Percentiles rank a stretch among this genome's conserved stretches.
Evolutionary conservation across 352 stramenopile species (phyloP).

Genomic region (Aphanomyces stellatus): DNA sequence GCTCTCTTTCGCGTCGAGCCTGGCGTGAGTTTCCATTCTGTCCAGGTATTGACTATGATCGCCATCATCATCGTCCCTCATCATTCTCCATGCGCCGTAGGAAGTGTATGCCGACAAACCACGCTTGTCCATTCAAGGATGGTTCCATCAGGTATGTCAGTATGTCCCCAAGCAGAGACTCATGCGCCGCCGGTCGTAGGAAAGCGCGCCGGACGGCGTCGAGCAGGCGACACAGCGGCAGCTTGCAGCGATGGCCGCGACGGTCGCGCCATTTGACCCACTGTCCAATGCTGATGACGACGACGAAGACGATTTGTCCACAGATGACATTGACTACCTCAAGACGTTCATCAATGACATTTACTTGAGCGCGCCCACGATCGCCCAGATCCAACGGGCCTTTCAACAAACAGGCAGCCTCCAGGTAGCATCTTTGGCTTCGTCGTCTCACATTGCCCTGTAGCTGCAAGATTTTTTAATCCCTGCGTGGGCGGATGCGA

Average conservation of each 20-base stretch:
- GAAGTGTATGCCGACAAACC: constrained; percentile 79
- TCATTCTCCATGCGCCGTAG: constrained; percentile 20
- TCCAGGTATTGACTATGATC: constrained; percentile 28
- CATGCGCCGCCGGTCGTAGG: constrained; percentile 13
- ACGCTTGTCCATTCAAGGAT: constrained; percentile 75
- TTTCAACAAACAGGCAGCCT: constrained; percentile 37
- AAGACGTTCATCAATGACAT: constrained; percentile 64
- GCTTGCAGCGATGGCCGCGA: constrained; percentile 7
- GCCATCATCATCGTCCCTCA: background rate
- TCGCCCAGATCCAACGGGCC: constrained; percentile 60
- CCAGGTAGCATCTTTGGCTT: background rate
- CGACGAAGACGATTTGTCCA: constrained; percentile 27
- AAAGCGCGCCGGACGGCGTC: constrained; percentile 22
- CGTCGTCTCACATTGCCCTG: constrained; percentile 37
- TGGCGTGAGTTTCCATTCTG: constrained; percentile 84
- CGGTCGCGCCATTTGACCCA: constrained; percentile 22
- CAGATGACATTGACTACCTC: constrained; percentile 49
- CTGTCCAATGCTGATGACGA: constrained; percentile 33
- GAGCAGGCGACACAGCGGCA: constrained; percentile 19
- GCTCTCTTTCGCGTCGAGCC: constrained; percentile 85
- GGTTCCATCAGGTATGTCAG: constrained; percentile 38
- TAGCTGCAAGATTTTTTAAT: constrained; percentile 82
- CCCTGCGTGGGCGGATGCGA: constrained; percentile 40
- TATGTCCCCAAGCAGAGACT: background rate
- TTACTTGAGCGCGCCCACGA: constrained; percentile 56